phyloP scores from a whole-genome alignment of 805 yeast genomes.

The Saturnispora saitoi region DNA sequence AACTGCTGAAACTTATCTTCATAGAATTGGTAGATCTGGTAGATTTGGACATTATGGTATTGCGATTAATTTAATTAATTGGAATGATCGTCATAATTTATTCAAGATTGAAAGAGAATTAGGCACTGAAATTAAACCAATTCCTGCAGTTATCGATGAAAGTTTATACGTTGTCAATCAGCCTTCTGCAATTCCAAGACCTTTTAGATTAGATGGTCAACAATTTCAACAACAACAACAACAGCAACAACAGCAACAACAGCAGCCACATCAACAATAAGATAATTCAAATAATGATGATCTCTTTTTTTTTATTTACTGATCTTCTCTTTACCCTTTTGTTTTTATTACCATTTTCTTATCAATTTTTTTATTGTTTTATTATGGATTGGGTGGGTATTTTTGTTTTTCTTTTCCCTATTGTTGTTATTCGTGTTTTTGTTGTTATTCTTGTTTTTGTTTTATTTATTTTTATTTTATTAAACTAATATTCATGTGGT shows the following conservation, averaged over 20 bases:
- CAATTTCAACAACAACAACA: conserved; percentile 22
- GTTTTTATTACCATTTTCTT: not conserved
- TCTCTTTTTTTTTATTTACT: not conserved
- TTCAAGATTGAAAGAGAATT: conserved; percentile 95
- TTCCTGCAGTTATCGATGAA: conserved; percentile 88
- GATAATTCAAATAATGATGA: conserved; percentile 15
- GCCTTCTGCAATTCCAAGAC: conserved; percentile 69
- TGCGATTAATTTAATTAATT: conserved; percentile 91
- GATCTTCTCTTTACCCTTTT: not conserved
- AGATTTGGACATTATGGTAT: conserved; percentile 97
- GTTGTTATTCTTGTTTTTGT: not conserved
- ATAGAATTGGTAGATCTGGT: conserved; percentile 98
- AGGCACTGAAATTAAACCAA: conserved; percentile 95
- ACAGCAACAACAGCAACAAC: conserved; percentile 24
- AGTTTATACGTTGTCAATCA: conserved; percentile 81
- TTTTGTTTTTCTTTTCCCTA: not conserved
- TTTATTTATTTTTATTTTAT: not conserved
- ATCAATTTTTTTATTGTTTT: conserved; percentile 2
- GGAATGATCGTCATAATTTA: conserved; percentile 91
- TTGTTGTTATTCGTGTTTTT: not conserved
- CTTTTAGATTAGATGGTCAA: conserved; percentile 58
- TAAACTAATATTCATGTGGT: not conserved
- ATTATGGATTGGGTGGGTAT: not conserved
- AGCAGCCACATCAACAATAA: conserved; percentile 16
- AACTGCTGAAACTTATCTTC: conserved; percentile 93